A percentile compares a stretch with the other conserved stretches of the same genome.
Evolutionary conservation across 2,329 filamentous ascomycete species (phyloP).

Genomic region (Fusarium sulawesiense): DNA sequence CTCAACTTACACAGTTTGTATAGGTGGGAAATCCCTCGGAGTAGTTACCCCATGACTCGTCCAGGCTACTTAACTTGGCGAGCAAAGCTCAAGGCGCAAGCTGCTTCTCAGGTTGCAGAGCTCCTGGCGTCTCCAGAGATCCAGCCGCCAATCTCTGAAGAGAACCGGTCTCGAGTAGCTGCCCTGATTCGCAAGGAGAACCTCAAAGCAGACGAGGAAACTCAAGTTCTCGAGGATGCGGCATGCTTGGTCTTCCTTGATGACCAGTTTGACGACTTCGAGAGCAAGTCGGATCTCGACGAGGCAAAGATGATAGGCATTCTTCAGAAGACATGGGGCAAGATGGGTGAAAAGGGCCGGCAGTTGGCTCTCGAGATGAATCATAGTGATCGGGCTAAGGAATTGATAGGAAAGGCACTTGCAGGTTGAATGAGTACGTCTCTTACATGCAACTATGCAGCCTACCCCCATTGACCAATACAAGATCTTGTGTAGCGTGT

Average conservation of each 20-base stretch:
- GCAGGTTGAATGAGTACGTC: conserved; percentile 32
- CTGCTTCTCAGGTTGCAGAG: conserved; percentile 64
- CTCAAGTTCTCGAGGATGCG: conserved; percentile 84
- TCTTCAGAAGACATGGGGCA: conserved; percentile 78
- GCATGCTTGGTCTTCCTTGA: conserved; percentile 90
- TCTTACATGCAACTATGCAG: not conserved
- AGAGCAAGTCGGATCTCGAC: conserved; percentile 71
- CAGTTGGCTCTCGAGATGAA: conserved; percentile 74
- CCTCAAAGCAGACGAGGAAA: conserved; percentile 68
- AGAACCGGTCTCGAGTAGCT: conserved; percentile 71
- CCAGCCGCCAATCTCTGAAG: conserved; percentile 53
- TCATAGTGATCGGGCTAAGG: conserved; percentile 71
- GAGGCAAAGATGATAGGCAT: conserved; percentile 82
- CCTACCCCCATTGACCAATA: not conserved
- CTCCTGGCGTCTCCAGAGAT: conserved; percentile 58
- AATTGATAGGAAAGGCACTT: conserved; percentile 73
- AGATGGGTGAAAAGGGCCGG: conserved; percentile 74
- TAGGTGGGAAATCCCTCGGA: conserved; percentile 82
- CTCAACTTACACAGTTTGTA: not conserved
- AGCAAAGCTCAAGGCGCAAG: conserved; percentile 76
- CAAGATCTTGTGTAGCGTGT: not conserved
- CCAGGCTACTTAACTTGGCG: conserved; percentile 85
- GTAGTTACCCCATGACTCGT: conserved; percentile 78
- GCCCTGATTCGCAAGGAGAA: conserved; percentile 84
- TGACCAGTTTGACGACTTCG: conserved; percentile 86